Evolutionary conservation across 345 rosid genomes (phyloP), one percentile per base, ranked within the genome.

Genomic region (Noccaea bulbosa): DNA sequence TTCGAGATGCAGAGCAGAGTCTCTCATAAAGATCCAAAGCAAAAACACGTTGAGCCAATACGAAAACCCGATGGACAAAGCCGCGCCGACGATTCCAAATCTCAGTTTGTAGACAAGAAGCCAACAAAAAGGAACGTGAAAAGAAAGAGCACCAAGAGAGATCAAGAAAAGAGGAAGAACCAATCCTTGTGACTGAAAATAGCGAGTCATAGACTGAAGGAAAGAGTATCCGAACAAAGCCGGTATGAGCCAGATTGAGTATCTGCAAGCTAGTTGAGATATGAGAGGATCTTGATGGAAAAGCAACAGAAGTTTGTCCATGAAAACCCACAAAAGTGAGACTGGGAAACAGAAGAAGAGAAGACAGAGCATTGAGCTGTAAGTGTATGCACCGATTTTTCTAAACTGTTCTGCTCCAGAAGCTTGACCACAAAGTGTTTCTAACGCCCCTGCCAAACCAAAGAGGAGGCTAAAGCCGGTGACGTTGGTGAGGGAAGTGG

Each of bases 401-500:
- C 52, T 48, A 58, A 75, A 80, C 69, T 81, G 83, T 48, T 71
- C 27, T 34, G 86, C 90, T 65, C 85, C 91, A 65, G 73, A 82
- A 20, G 85, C 86, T 76, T 84, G 86, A 11, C 88, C 86, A 41
- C 48, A 65, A 0, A 50, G 24, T 8, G 59, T 50, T 1, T 64
- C 69, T 35, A 64, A 48, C 4, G 45, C 88, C 62, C 88, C 80
- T 10, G 77, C 71, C 50, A 86, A 33, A 33, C 86, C 90, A 39
- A 50, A 38, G 5, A 70, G 59, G 41, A 70, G 6, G 55, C 61
- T 60, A 41, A 61, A 70, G 8, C 68, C 75, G 0, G 68, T 70
- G 33, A 61, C 53, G 2, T 61, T 60, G 22, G 75, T 39, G 4
- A 70, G 65, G 32, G 68, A 62, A 34, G 62, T 71, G 47, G 75